phyloP scores from a whole-genome alignment of 164 flowering plant species.

The Aristolochia fimbriata region DNA sequence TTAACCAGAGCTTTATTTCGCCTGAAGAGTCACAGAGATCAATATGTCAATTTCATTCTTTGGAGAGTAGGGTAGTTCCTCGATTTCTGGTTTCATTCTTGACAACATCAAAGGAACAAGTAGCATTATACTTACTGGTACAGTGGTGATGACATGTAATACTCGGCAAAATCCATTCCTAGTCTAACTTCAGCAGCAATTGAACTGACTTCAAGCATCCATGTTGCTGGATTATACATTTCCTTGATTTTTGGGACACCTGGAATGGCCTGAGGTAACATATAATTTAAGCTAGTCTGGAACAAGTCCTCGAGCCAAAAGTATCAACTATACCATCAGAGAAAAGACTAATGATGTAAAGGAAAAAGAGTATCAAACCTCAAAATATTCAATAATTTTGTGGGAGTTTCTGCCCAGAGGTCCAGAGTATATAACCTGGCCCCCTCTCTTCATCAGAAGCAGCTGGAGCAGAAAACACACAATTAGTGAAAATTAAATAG shows the following conservation, averaged over 20 bases:
- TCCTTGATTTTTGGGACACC: constrained; percentile 75
- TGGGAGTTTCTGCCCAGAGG: constrained; percentile 74
- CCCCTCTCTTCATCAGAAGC: constrained; percentile 88
- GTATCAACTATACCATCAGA: neutral
- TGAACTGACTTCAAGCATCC: constrained; percentile 98
- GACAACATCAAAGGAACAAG: no score
- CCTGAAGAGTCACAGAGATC: constrained; percentile 20
- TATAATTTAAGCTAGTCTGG: neutral
- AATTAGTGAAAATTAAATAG: no score
- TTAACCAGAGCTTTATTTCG: constrained; percentile 64
- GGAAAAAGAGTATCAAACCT: constrained; percentile 29
- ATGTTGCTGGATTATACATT: constrained; percentile 85
- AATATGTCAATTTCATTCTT: no score
- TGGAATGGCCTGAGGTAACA: constrained; percentile 45
- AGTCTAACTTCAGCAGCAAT: constrained; percentile 60
- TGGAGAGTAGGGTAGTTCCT: no score
- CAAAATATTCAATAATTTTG: constrained; percentile 69
- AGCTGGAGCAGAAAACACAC: constrained; percentile 23
- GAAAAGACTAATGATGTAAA: neutral
- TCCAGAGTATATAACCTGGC: constrained; percentile 84
- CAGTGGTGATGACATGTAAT: constrained; percentile 63
- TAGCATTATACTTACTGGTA: constrained; percentile 36
- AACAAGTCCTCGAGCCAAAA: neutral
- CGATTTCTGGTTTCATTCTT: no score
- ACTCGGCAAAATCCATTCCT: constrained; percentile 75